These are phyloP conservation scores for Myochromella boudieri DNA, from an alignment of 768 basidiomycete species.

Conservation along the genomic window DNA sequence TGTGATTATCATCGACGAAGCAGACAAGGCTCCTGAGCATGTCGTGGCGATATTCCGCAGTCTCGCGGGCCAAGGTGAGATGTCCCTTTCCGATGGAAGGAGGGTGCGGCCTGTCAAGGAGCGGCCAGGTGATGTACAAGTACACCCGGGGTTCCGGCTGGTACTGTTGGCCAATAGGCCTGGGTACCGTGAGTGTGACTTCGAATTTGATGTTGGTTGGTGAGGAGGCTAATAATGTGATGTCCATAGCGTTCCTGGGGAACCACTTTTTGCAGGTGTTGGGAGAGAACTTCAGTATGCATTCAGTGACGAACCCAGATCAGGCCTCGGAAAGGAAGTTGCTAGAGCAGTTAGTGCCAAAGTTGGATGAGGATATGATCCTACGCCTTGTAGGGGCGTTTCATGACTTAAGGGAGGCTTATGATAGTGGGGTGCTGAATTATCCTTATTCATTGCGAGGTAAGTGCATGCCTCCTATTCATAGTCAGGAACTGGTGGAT, in stretches of 20 bases:
- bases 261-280: slow-evolving; percentile 74
- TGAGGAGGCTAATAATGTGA: background rate
- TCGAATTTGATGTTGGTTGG: background rate
- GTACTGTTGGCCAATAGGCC: slow-evolving; percentile 66
- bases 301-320: slow-evolving; percentile 68
- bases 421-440: slow-evolving; percentile 55
- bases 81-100: slow-evolving; percentile 64
- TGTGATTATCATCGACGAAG: slow-evolving; percentile 70
- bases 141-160: slow-evolving; percentile 64
- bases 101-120: slow-evolving; percentile 47
- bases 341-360: slow-evolving; percentile 60
- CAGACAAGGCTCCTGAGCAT: slow-evolving; percentile 73
- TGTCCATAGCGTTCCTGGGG: slow-evolving; percentile 62
- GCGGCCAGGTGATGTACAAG: slow-evolving; percentile 53
- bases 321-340: slow-evolving; percentile 62
- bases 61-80: slow-evolving; percentile 62
- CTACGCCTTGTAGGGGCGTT: slow-evolving; percentile 61
- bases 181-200: slow-evolving; percentile 60
- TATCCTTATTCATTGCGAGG: slow-evolving; percentile 72
- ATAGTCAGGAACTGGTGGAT: background rate
- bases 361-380: slow-evolving; percentile 52
- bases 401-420: slow-evolving; percentile 59
- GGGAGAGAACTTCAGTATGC: slow-evolving; percentile 67
- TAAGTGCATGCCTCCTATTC: slow-evolving; percentile 18
- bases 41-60: slow-evolving; percentile 72